Conservation (phyloP, 169 alveolate genomes). For the Theileria orientalis region DNA sequence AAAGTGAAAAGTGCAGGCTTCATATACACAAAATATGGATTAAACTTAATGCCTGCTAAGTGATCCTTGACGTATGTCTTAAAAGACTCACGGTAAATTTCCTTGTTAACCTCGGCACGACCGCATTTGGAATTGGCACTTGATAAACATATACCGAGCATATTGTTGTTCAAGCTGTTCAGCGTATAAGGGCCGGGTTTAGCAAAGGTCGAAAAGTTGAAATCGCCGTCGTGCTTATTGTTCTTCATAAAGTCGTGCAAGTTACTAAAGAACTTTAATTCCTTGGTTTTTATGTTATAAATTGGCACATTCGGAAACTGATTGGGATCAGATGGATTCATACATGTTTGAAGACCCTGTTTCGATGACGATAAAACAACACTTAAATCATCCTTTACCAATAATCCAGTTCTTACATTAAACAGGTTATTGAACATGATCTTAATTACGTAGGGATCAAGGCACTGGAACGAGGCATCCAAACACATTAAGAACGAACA, state of each 20-base stretch:
- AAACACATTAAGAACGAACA: too few relatives aligned
- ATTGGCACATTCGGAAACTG: background rate
- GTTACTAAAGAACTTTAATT: background rate
- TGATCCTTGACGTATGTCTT: background rate
- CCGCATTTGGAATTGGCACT: background rate
- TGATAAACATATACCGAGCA: background rate
- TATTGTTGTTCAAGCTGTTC: background rate
- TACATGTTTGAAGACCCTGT: background rate
- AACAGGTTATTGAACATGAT: too few relatives aligned
- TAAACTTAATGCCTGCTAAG: background rate
- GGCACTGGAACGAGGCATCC: too few relatives aligned
- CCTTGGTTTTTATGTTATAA: background rate
- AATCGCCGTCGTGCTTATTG: background rate
- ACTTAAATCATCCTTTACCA: too few relatives aligned
- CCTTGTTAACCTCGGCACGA: background rate
- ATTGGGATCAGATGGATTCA: background rate
- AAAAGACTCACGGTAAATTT: background rate
- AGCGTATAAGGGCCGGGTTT: background rate
- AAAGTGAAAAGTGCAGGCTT: background rate
- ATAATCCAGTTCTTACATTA: conserved; percentile 22
- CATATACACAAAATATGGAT: conserved; percentile 5
- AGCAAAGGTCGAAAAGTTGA: background rate
- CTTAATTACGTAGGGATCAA: too few relatives aligned
- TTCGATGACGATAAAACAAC: conserved; percentile 26
- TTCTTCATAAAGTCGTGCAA: too few relatives aligned